A percentile compares a stretch with the other conserved stretches of the same genome.
Evolutionary conservation across 345 rosid species (phyloP).

Genomic region (Draba incana): DNA sequence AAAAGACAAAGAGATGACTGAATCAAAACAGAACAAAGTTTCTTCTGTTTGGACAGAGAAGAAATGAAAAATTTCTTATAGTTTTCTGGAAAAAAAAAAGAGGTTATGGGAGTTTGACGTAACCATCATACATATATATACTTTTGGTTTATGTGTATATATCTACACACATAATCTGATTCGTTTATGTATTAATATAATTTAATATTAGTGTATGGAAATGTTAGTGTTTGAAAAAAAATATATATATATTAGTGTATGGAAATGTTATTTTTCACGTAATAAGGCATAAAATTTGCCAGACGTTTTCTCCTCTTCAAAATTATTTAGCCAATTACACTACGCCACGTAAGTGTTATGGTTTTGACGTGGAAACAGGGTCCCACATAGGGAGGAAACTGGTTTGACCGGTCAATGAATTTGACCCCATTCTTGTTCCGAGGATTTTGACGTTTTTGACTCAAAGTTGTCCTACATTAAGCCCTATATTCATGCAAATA

Average conservation of each 20-base stretch:
- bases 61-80: constrained; percentile 20
- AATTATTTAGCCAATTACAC: neutral
- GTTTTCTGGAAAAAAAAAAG: constrained; percentile 1
- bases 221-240: too few relatives aligned
- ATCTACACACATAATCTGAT: neutral
- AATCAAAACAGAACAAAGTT: constrained; percentile 24
- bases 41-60: constrained; percentile 39
- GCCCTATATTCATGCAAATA: constrained; percentile 39
- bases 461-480: constrained; percentile 29
- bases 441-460: constrained; percentile 36
- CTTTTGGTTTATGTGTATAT: constrained; percentile 25
- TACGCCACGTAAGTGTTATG: neutral
- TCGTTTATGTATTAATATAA: neutral
- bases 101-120: constrained; percentile 45
- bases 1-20: constrained; percentile 13
- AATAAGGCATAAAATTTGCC: constrained; percentile 17
- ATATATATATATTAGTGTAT: neutral
- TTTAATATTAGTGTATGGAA: neutral
- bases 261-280: neutral
- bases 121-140: constrained; percentile 38
- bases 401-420: constrained; percentile 34
- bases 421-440: constrained; percentile 39
- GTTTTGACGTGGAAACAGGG: constrained; percentile 16
- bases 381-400: constrained; percentile 3
- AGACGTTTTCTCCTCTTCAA: neutral